phyloP scores from a whole-genome alignment of 805 yeast species.

The Blastobotrys americana region DNA sequence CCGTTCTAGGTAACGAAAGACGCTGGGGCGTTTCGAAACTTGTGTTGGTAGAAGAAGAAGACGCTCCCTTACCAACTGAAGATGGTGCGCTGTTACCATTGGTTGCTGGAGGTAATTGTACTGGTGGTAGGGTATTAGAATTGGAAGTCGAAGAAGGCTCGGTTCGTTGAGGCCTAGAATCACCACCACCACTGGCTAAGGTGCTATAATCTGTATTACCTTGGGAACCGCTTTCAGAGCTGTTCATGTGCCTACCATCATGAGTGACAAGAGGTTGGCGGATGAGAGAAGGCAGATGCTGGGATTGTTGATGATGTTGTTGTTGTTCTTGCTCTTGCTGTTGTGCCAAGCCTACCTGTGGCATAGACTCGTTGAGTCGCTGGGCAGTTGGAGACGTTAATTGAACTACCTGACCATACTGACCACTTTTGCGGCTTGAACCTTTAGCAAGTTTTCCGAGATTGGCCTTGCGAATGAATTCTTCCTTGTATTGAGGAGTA shows the following conservation, averaged over 20 bases:
- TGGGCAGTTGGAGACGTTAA: no score
- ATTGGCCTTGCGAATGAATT: conserved; percentile 71
- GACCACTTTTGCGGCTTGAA: conserved; percentile 6
- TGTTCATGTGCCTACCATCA: conserved; percentile 3
- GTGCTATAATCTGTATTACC: background rate
- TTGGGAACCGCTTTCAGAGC: conserved; percentile 2
- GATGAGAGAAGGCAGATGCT: conserved; percentile 6
- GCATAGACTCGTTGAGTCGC: no score
- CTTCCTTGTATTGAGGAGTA: conserved; percentile 73
- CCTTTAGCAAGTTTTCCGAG: conserved; percentile 42
- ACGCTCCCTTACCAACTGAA: conserved; percentile 10
- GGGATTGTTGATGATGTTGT: conserved; percentile 24
- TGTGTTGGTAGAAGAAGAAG: background rate
- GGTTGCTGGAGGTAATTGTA: background rate
- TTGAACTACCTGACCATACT: conserved; percentile 5
- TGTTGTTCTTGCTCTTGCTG: conserved; percentile 11
- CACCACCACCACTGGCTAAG: background rate
- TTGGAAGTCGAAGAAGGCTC: background rate
- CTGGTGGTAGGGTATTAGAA: background rate
- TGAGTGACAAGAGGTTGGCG: background rate
- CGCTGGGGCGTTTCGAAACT: background rate
- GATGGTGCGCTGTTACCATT: conserved; percentile 4
- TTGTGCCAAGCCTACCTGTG: conserved; percentile 7
- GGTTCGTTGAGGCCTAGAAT: no score
- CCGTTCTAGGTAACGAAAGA: background rate